Base-by-base conservation (phyloP, 257 asterid species). In the Petunia secreta region DNA sequence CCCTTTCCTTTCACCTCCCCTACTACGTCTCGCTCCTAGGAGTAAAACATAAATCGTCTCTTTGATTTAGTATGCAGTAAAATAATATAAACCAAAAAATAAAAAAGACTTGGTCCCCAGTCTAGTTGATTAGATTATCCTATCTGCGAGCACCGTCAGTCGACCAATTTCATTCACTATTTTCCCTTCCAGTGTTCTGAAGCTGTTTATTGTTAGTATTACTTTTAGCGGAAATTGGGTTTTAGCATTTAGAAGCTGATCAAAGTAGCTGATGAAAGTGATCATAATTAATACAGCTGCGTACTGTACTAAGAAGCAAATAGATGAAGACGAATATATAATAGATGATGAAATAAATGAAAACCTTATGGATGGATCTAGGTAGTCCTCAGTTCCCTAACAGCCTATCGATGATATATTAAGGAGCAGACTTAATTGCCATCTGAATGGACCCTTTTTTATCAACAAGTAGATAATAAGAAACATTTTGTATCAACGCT, bases 381-480 rank as follows among this genome's bases (percentile, higher is more conserved):
- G 60, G 60, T 2, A 8, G 34, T 55, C 25, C 25, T 25, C 9
- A 15, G 63, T 5, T 57, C 8, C 34, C 63, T 57, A 2, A 8
- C 63, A 57, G 62, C 3, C 14, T 43, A 14, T 4, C 34, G 34
- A 15, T 67, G 3, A 9, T 8, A 25, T 25, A 25, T 50, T 40
- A 46, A 48, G 55, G 25, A 46, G 44, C 13, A 71, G 10, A 69
- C 2, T 69, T 10, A 48, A 25, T 8, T 46, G 41, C 77, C 16
- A 46, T 46, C 6, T 69, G 15, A 64, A 52, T 44, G 25, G 87
- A 80, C 38, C 10, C 48, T 69, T 69, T 60, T 68, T 39, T 66
- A 74, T 77, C 83, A 78, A 80, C 75, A 66, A 75, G 60, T 66
- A 75, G 83, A 81, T 46, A 74, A 73, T 79, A 34, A 7, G 43